Base-by-base conservation (phyloP, 768 basidiomycete species). In the Phaeolepiota aurea region DNA sequence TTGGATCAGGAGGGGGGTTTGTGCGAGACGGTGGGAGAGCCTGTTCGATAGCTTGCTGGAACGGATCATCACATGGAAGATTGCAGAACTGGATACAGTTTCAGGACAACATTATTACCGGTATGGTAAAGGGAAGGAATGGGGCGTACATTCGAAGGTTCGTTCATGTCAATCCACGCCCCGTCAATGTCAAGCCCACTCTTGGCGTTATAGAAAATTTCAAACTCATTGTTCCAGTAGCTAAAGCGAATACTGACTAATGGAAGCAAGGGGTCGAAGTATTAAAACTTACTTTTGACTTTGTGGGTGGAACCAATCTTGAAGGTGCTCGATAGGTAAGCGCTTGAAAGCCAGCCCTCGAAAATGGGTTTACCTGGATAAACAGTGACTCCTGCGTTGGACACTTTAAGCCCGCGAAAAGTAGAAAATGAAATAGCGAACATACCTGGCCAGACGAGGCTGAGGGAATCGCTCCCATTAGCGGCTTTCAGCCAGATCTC, bases 121-220 rank as follows among this genome's bases (percentile, higher is more conserved):
- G 14, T 14, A 31, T 31, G 10, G 14, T 14, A 5, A 18, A 15
- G 9, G 19, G 16, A 25, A 31, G 25, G 28, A 32, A 14, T 10
- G 22, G 18, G 14, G 52, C 72, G 16, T 47, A 82, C 81, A 44
- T 70, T 83, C 2, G 79, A 56, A 4, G 82, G 82, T 44, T 84
- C 82, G 52, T 85, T 83, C 81, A 81, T 82, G 47, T 82, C 79
- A 18, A 83, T 82, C 84, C 82, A 85, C 13, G 71, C 71, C 7
- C 81, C 82, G 45, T 82, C 79, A 20, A 82, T 82, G 42, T 82
- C 76, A 5, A 85, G 44, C 1, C 79, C 79, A 0, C 56, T 66
- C 10, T 63, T 45, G 0, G 75, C 65, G 44, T 61, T 64, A 52
- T 77, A 81, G 57, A 84, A 81, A 3, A 61, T 37, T 20, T 62